Conservation (phyloP, 2,329 filamentous ascomycete genomes). For the Ramichloridium luteum region DNA sequence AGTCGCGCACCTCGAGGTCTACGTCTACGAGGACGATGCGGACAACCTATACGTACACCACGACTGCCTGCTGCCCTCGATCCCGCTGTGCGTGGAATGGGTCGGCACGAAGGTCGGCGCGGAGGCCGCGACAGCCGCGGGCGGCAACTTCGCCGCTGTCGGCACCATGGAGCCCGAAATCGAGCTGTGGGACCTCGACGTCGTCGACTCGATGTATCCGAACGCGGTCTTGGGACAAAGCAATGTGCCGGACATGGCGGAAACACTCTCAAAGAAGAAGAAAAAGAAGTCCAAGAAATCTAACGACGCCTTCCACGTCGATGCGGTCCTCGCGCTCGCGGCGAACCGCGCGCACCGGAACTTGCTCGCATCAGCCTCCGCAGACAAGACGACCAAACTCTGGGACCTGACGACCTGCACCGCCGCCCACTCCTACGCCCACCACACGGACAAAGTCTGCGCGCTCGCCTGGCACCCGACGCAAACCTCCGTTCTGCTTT, state of each 20-base stretch:
- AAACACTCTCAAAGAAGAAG: slow-evolving; percentile 58
- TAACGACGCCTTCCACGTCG: slow-evolving; percentile 87
- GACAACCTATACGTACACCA: slow-evolving; percentile 99
- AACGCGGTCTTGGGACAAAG: slow-evolving; percentile 81
- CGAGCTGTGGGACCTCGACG: slow-evolving; percentile 94
- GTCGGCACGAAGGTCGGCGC: slow-evolving; percentile 81
- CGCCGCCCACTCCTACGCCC: slow-evolving; percentile 88
- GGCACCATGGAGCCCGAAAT: slow-evolving; percentile 98
- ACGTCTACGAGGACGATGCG: slow-evolving; percentile 88
- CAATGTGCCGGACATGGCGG: slow-evolving; percentile 11
- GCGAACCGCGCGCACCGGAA: slow-evolving; percentile 91
- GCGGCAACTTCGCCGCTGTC: slow-evolving; percentile 85
- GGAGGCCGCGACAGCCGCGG: slow-evolving; percentile 42
- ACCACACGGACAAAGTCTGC: slow-evolving; percentile 97
- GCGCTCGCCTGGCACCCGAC: slow-evolving; percentile 84
- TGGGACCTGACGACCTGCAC: slow-evolving; percentile 90
- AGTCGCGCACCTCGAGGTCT: slow-evolving; percentile 89
- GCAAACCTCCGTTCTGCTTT: slow-evolving; percentile 79
- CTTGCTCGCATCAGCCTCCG: slow-evolving; percentile 84
- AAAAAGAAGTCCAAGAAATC: slow-evolving; percentile 82
- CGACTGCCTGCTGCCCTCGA: slow-evolving; percentile 97
- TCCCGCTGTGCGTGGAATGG: slow-evolving; percentile 93
- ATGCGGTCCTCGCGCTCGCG: slow-evolving; percentile 80
- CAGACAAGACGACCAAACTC: slow-evolving; percentile 92
- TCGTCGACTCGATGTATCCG: slow-evolving; percentile 95